Conservation (phyloP, 768 basidiomycete genomes). For the Cubamyces lactineus region DNA sequence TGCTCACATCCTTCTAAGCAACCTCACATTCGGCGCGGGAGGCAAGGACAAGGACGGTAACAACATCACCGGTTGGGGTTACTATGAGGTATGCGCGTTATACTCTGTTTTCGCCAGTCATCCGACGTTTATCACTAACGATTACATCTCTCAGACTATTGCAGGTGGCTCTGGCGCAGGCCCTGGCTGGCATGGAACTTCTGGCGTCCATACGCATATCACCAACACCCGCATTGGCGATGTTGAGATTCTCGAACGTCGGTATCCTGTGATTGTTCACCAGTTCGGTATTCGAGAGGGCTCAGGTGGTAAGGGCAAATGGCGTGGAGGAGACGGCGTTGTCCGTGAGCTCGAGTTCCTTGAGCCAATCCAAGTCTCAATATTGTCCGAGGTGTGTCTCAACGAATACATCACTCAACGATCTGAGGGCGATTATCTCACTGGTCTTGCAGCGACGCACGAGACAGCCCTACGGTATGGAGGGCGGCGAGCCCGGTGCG, state of each 20-base stretch:
- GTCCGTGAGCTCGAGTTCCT: conserved; percentile 82
- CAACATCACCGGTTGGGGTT: conserved; percentile 83
- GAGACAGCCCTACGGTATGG: conserved; percentile 82
- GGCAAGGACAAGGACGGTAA: conserved; percentile 85
- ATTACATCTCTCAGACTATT: conserved; percentile 86
- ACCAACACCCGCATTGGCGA: conserved; percentile 94
- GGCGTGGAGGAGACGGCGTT: conserved; percentile 83
- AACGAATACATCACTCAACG: neutral
- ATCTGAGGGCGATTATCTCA: neutral
- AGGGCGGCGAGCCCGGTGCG: conserved; percentile 73
- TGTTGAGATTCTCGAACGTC: conserved; percentile 89
- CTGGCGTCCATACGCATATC: conserved; percentile 92
- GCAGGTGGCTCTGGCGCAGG: conserved; percentile 95
- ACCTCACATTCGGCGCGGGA: conserved; percentile 86
- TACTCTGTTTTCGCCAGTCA: no score
- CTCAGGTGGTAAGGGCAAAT: conserved; percentile 73
- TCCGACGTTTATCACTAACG: no score
- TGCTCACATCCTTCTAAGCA: conserved; percentile 46
- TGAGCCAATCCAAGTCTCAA: conserved; percentile 83
- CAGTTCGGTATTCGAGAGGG: conserved; percentile 75
- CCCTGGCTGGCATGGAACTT: conserved; percentile 86
- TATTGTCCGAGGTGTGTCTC: conserved; percentile 75
- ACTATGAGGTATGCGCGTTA: conserved; percentile 56
- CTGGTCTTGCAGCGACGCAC: conserved; percentile 66
- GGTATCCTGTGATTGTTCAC: conserved; percentile 90